These are phyloP conservation scores for Solanum habrochaites DNA, from an alignment of 257 asterid species.

Conservation along the genomic window DNA sequence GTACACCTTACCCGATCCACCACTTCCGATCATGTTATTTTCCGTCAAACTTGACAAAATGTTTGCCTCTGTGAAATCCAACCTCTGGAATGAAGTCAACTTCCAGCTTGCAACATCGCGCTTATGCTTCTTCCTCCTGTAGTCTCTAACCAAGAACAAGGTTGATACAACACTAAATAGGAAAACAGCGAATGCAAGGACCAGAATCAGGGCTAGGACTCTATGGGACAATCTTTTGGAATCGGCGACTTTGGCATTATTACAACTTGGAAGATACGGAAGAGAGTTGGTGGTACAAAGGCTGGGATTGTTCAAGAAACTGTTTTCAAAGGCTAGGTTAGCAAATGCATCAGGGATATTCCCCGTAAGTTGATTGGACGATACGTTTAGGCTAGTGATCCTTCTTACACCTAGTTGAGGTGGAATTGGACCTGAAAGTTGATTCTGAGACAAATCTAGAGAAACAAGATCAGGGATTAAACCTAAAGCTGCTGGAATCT, in stretches of 20 bases:
- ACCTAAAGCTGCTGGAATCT: constrained; percentile 37
- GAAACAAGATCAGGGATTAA: constrained; percentile 52
- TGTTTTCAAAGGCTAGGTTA: constrained; percentile 51
- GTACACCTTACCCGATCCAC: constrained; percentile 61
- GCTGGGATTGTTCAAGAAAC: constrained; percentile 52
- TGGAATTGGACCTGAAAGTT: constrained; percentile 58
- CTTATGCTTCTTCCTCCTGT: constrained; percentile 40
- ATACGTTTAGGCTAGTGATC: constrained; percentile 51
- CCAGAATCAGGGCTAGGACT: constrained; percentile 34
- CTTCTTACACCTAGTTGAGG: constrained; percentile 37
- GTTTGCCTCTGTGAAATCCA: constrained; percentile 32
- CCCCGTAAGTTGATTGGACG: constrained; percentile 59
- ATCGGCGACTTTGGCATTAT: neutral
- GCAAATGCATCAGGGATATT: constrained; percentile 51
- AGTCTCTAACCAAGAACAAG: constrained; percentile 30
- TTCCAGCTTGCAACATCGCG: constrained; percentile 59
- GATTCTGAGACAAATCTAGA: constrained; percentile 55
- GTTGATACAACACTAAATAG: constrained; percentile 16
- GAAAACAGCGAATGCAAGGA: constrained; percentile 23
- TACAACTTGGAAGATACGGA: constrained; percentile 33
- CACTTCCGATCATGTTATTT: constrained; percentile 41
- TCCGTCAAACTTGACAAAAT: constrained; percentile 41
- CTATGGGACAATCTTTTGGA: constrained; percentile 26
- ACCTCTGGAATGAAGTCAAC: constrained; percentile 62
- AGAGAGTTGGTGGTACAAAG: constrained; percentile 40